Conservation (phyloP, 306 rosid genomes). For the Psophocarpus tetragonolobus region DNA sequence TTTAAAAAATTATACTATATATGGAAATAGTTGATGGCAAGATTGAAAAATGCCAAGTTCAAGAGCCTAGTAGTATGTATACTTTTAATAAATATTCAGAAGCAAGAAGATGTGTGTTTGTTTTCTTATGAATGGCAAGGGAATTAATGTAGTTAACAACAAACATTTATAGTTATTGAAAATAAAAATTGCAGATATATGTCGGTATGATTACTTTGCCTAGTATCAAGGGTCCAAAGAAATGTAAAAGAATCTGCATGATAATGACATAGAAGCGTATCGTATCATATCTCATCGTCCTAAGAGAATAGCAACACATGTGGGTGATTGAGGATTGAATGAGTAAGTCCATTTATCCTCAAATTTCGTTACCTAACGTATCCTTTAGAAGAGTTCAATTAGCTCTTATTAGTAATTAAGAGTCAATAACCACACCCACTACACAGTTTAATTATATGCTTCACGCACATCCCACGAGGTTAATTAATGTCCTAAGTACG, state of each 20-base stretch:
- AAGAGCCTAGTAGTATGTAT: background rate
- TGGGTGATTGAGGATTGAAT: conserved; percentile 23
- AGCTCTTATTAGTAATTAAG: background rate
- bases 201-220: background rate
- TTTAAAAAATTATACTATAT: background rate
- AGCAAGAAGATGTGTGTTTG: background rate
- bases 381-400: conserved; percentile 12
- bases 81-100: background rate
- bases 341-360: conserved; percentile 12
- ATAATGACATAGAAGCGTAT: conserved; percentile 27
- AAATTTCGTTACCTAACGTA: conserved; percentile 44
- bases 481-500: background rate
- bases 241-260: conserved; percentile 29
- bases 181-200: background rate
- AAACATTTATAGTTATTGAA: background rate
- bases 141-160: background rate
- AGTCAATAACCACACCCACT: conserved; percentile 38
- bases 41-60: background rate
- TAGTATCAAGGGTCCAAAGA: background rate
- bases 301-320: conserved; percentile 24
- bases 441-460: conserved; percentile 8
- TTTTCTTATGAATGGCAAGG: background rate
- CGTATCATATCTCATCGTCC: conserved; percentile 15
- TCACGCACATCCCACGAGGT: conserved; percentile 19
- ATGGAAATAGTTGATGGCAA: background rate